phyloP scores from a whole-genome alignment of 1,284 basidiomycete genomes.

The Cryptococcus jaspeensis region DNA sequence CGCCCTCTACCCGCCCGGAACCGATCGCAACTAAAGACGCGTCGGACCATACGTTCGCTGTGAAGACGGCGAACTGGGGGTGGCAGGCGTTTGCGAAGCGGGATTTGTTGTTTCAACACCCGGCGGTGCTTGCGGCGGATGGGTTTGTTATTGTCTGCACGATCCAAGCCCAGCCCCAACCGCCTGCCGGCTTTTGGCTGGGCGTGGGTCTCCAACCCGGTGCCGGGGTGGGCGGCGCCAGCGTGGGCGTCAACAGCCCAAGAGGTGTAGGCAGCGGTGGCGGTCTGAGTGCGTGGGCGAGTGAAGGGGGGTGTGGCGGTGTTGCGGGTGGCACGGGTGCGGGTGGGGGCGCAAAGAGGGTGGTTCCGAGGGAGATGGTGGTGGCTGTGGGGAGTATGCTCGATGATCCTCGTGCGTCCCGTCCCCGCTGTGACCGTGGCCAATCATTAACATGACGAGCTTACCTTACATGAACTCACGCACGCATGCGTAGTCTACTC shows the following conservation, averaged over 20 bases:
- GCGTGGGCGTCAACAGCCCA: constrained; percentile 1
- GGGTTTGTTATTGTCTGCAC: constrained; percentile 74
- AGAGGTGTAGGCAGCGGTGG: constrained; percentile 34
- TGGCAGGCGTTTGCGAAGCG: constrained; percentile 74
- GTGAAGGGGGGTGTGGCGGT: constrained; percentile 40
- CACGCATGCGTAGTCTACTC: constrained; percentile 63
- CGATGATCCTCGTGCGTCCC: constrained; percentile 60
- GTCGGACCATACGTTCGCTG: constrained; percentile 76
- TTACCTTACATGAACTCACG: no score
- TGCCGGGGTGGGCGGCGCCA: not conserved
- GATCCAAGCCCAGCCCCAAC: constrained; percentile 66
- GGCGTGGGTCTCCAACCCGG: constrained; percentile 33
- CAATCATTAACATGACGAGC: no score
- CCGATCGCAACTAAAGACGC: constrained; percentile 67
- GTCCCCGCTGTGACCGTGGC: not conserved
- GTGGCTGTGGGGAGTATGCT: constrained; percentile 68
- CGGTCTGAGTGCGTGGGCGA: constrained; percentile 40
- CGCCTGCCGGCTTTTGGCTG: constrained; percentile 56
- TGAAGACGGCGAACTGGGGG: constrained; percentile 81
- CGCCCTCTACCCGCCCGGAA: constrained; percentile 25
- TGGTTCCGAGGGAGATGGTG: constrained; percentile 45
- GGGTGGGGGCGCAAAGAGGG: constrained; percentile 38
- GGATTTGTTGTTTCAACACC: constrained; percentile 68
- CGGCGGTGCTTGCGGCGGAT: constrained; percentile 58
- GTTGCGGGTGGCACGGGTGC: constrained; percentile 44